Percentiles rank a stretch among this genome's conserved stretches.
Conservation (phyloP, 257 asterid genomes). For the Rehmannia glutinosa region DNA sequence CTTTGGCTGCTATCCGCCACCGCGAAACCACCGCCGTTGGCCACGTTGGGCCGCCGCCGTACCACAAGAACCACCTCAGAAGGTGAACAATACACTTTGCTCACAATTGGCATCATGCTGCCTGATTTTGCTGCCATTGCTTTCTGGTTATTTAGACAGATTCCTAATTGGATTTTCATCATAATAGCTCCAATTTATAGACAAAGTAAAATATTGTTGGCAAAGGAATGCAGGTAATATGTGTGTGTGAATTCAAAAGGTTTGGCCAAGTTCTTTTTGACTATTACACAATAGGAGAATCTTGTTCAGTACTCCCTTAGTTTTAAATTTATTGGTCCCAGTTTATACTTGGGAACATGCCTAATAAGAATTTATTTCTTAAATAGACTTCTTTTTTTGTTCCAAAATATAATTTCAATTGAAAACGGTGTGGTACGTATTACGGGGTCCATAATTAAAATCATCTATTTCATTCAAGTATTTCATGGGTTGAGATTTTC, state of each 20-base stretch:
- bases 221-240: not conserved
- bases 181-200: conserved; percentile 24
- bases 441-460: too few relatives aligned
- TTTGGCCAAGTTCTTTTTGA: conserved; percentile 22
- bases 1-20: conserved; percentile 47
- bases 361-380: not conserved
- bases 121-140: conserved; percentile 29
- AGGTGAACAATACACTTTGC: conserved; percentile 68
- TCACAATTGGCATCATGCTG: conserved; percentile 43
- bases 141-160: not conserved
- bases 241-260: not conserved
- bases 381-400: too few relatives aligned
- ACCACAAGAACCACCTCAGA: conserved; percentile 52
- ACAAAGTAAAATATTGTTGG: not conserved
- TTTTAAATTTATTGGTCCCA: not conserved
- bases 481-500: too few relatives aligned
- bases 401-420: too few relatives aligned
- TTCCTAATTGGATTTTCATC: not conserved
- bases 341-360: not conserved
- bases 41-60: conserved; percentile 74
- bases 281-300: conserved; percentile 11
- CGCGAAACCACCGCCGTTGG: conserved; percentile 79
- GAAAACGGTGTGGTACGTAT: too few relatives aligned
- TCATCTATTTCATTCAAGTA: too few relatives aligned
- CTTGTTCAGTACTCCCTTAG: not conserved